Conservation (phyloP, 495 filamentous ascomycete species). For the Penicillium waksmanii region DNA sequence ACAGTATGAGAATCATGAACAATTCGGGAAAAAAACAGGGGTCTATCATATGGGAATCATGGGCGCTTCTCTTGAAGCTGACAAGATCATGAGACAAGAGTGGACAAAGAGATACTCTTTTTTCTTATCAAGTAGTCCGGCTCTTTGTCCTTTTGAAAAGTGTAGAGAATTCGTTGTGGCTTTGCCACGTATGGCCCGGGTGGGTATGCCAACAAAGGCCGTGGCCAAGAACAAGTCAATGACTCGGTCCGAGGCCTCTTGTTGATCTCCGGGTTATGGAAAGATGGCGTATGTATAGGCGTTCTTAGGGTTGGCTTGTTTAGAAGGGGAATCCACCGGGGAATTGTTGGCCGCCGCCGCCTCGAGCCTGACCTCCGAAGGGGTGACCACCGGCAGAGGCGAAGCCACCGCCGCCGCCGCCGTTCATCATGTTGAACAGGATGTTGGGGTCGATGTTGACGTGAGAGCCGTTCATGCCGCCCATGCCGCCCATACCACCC, state of each 20-base stretch:
- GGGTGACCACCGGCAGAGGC: conserved; percentile 48
- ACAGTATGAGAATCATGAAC: not conserved
- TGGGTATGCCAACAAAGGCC: not conserved
- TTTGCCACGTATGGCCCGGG: not conserved
- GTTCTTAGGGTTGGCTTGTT: conserved; percentile 4
- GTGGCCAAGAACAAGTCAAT: not conserved
- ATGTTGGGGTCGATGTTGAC: conserved; percentile 60
- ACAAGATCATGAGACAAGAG: conserved; percentile 2
- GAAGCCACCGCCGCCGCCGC: conserved; percentile 47
- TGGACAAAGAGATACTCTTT: not conserved
- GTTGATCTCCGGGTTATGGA: not conserved
- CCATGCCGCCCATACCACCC: conserved; percentile 59
- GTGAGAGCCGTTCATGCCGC: conserved; percentile 53
- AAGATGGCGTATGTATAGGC: not conserved
- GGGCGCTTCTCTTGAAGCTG: conserved; percentile 3
- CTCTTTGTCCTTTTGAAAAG: not conserved
- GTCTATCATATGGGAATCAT: conserved; percentile 5
- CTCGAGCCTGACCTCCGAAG: conserved; percentile 39
- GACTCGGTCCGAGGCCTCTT: not conserved
- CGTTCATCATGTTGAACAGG: conserved; percentile 61
- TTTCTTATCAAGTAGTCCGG: not conserved
- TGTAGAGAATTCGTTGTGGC: conserved; percentile 1
- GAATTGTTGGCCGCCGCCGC: conserved; percentile 44
- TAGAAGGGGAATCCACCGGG: conserved; percentile 48
- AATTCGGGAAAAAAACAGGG: not conserved